These are phyloP conservation scores for Gaertneriomyces sp. DNA, from an alignment of 192 early-diverging fungal genomes.

Conservation along the genomic window DNA sequence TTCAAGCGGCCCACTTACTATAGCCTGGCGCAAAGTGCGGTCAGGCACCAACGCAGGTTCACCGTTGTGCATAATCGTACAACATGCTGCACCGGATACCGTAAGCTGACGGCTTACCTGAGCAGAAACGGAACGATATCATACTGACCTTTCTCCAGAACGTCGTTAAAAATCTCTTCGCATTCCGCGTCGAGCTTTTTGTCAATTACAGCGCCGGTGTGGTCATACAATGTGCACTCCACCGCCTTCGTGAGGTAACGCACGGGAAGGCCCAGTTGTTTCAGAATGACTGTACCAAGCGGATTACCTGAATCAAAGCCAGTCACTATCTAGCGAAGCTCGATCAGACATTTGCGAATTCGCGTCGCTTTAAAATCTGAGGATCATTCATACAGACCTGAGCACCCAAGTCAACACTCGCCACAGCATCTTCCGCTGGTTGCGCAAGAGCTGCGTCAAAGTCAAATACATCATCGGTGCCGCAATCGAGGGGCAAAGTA, in stretches of 20 bases:
- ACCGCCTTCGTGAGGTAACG: slow-evolving; percentile 33
- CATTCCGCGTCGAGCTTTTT: slow-evolving; percentile 25
- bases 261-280: slow-evolving; percentile 29
- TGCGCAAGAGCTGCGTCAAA: no score
- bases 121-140: no score
- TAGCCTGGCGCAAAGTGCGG: background rate
- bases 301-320: slow-evolving; percentile 49
- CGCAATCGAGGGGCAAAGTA: slow-evolving; percentile 38
- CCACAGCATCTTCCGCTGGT: background rate
- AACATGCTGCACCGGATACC: slow-evolving; percentile 12
- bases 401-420: slow-evolving; percentile 42
- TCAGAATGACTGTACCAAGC: slow-evolving; percentile 39
- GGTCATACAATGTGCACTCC: slow-evolving; percentile 10
- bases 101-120: background rate
- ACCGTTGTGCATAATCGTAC: slow-evolving; percentile 18
- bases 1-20: no score
- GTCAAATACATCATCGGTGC: no score
- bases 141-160: slow-evolving; percentile 28
- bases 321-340: slow-evolving; percentile 45
- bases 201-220: slow-evolving; percentile 18
- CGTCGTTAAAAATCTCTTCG: slow-evolving; percentile 38
- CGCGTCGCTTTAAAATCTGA: background rate
- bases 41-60: slow-evolving; percentile 1
- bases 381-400: no score
- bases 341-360: background rate